Evolutionary conservation across 1,284 basidiomycete genomes (phyloP).

Genomic region (Leccinum insolens): DNA sequence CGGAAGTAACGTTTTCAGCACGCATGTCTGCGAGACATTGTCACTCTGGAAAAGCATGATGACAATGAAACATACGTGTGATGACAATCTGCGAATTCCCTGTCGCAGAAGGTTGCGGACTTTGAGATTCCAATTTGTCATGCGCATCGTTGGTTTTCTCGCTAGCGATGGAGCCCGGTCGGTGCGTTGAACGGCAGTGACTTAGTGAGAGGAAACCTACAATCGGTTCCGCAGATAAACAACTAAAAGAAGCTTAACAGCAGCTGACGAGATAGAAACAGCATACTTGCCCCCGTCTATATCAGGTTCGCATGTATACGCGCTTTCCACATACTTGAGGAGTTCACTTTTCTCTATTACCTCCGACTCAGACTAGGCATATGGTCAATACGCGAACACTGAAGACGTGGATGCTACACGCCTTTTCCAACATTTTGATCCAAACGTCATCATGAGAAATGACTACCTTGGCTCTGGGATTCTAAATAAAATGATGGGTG

Average conservation of each 20-base stretch:
- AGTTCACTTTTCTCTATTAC: not conserved
- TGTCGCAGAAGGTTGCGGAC: not conserved
- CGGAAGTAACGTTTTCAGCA: slow-evolving; percentile 3
- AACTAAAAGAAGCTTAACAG: not conserved
- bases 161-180: not conserved
- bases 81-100: not conserved
- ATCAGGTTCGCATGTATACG: not conserved
- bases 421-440: not conserved
- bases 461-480: not conserved
- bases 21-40: slow-evolving; percentile 10
- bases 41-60: not conserved
- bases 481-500: not conserved
- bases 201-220: not conserved
- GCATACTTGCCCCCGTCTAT: not conserved
- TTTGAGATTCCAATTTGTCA: not conserved
- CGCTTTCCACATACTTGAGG: not conserved
- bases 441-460: not conserved
- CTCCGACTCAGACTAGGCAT: not conserved
- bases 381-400: not conserved
- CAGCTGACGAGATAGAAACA: not conserved
- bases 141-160: not conserved
- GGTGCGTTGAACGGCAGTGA: not conserved
- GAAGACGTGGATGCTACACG: not conserved
- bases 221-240: not conserved
- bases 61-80: not conserved